phyloP scores from a whole-genome alignment of 192 early-diverging fungal genomes.

The Backusella australiensis region DNA sequence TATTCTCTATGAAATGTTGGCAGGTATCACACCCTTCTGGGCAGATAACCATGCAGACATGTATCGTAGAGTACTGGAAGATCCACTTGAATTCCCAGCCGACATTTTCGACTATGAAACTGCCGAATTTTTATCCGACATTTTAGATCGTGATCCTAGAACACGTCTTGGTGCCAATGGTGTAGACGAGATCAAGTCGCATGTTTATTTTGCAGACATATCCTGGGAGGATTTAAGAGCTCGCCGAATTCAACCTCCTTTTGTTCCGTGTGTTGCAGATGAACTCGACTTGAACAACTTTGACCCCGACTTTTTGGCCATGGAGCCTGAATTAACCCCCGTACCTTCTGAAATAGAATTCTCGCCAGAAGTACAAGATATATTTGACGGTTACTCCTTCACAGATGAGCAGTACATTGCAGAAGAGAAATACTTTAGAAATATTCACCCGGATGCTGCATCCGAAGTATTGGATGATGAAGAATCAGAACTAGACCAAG shows the following conservation, averaged over 20 bases:
- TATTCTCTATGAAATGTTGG: conserved; percentile 88
- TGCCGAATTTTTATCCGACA: conserved; percentile 41
- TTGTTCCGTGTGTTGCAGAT: conserved; percentile 53
- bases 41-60: conserved; percentile 52
- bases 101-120: conserved; percentile 39
- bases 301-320: conserved; percentile 48
- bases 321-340: conserved; percentile 45
- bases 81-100: conserved; percentile 47
- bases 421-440: neutral
- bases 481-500: conserved; percentile 13
- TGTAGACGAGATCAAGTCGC: conserved; percentile 63
- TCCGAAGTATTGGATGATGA: conserved; percentile 27
- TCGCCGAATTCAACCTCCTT: conserved; percentile 61
- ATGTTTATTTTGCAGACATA: conserved; percentile 70
- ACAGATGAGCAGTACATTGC: conserved; percentile 16
- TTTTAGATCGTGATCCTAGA: conserved; percentile 54
- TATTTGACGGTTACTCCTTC: conserved; percentile 39
- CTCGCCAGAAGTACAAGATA: conserved; percentile 29
- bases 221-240: conserved; percentile 71
- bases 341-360: conserved; percentile 24
- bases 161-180: conserved; percentile 67
- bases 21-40: conserved; percentile 63
- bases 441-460: neutral
- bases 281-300: conserved; percentile 51
- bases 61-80: conserved; percentile 55